Base-by-base conservation (phyloP, 495 filamentous ascomycete genomes). In the Xylaria scruposa region DNA sequence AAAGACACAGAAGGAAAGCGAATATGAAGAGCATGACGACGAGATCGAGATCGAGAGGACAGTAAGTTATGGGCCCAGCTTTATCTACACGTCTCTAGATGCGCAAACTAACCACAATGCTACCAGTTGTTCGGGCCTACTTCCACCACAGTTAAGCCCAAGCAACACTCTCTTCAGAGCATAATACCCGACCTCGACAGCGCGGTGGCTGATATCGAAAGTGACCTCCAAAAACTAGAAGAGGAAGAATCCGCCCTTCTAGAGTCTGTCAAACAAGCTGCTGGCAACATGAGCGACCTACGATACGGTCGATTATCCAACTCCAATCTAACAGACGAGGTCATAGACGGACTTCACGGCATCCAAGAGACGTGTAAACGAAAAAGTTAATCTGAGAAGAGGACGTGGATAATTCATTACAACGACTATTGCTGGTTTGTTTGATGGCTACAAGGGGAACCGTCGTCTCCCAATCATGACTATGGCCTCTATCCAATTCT, bases 271-370 rank as follows among this genome's bases (percentile, higher is more conserved):
- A 85, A 85, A 69, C 82, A 85, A 42, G 90, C 87, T 0, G 87
- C 94, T 42, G 90, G 90, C 36, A 88, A 89, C 58, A 79, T 97
- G 82, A 95, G 93, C 77, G 93, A 96, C 77, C 85, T 97, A 36
- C 90, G 92, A 56, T 96, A 95, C 75, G 93, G 94, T 46, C 91
- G 90, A 66, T 86, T 94, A 72, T 84, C 87, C 70, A 92, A 90
- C 70, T 80, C 84, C 42, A 84, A 88, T 33, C 81, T 88, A 4
- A 82, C 85, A 31, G 86, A 88, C 21, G 88, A 92, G 68, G 82
- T 93, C 54, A 82, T 90, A 40, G 84, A 89, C 29, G 91, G 92
- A 58, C 80, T 94, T 29, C 76, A 82, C 62, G 85, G 87, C 72
- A 82, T 95, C 26, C 87, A 92, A 74, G 84, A 88, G 69, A 86